Percentiles rank a stretch among this genome's conserved stretches.
phyloP scores from a whole-genome alignment of 805 yeast species.

The Zygosaccharomyces rouxii region DNA sequence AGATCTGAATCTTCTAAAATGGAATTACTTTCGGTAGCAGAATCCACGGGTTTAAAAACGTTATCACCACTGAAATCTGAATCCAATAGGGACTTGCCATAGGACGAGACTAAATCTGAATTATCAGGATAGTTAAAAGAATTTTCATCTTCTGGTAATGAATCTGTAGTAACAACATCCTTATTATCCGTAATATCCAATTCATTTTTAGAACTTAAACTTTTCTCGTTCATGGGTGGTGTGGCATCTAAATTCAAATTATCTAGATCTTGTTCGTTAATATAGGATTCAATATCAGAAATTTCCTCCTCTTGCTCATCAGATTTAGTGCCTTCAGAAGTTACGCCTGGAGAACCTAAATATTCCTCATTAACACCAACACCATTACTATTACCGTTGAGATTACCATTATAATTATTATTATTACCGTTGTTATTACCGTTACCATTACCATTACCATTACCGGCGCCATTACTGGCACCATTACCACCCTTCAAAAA shows the following conservation, averaged over 20 bases:
- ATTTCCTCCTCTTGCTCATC: constrained; percentile 12
- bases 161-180: background rate
- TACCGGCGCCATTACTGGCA: background rate
- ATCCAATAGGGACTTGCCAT: constrained; percentile 34
- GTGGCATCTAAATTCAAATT: constrained; percentile 21
- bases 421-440: background rate
- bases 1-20: constrained; percentile 21
- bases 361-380: constrained; percentile 7
- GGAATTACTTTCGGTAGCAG: constrained; percentile 13
- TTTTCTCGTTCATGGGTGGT: constrained; percentile 10
- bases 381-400: background rate
- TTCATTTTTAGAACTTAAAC: constrained; percentile 5
- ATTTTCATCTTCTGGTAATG: background rate
- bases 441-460: constrained; percentile 5
- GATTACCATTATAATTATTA: constrained; percentile 1
- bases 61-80: constrained; percentile 30
- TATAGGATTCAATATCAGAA: constrained; percentile 33
- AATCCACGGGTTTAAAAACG: constrained; percentile 15
- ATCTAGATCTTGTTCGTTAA: constrained; percentile 32
- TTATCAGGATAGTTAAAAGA: background rate
- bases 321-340: constrained; percentile 3
- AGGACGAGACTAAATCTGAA: constrained; percentile 28
- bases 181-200: background rate
- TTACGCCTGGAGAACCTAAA: background rate
- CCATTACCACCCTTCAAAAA: constrained; percentile 4